Conservation (phyloP, 2,329 filamentous ascomycete genomes). For the Septoria petroselini region DNA sequence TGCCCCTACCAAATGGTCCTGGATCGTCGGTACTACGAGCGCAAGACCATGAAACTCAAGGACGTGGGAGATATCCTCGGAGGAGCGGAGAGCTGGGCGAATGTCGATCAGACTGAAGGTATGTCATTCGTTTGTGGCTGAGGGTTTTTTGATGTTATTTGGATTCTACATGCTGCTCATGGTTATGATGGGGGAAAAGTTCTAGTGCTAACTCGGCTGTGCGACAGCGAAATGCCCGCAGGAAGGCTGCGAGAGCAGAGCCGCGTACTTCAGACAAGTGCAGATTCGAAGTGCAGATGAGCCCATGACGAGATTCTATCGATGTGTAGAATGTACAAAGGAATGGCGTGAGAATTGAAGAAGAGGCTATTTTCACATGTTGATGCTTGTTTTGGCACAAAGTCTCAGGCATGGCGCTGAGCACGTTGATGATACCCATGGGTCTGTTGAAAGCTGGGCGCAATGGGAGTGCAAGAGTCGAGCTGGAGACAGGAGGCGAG, state of each 20-base stretch:
- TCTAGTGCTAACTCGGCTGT: neutral
- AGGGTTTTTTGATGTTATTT: too few relatives aligned
- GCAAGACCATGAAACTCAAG: slow-evolving; percentile 74
- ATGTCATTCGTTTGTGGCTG: slow-evolving; percentile 28
- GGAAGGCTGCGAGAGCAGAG: slow-evolving; percentile 72
- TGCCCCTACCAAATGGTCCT: slow-evolving; percentile 91
- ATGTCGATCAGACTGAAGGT: slow-evolving; percentile 76
- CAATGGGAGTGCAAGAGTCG: neutral
- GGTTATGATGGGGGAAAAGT: too few relatives aligned
- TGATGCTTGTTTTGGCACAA: neutral
- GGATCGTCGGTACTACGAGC: slow-evolving; percentile 75
- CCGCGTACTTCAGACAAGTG: slow-evolving; percentile 93
- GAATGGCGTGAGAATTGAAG: slow-evolving; percentile 46
- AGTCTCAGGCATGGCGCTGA: neutral
- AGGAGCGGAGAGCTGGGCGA: slow-evolving; percentile 82
- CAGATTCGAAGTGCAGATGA: slow-evolving; percentile 98
- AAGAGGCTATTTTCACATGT: neutral
- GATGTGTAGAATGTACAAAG: slow-evolving; percentile 50
- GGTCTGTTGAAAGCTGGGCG: neutral
- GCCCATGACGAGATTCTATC: slow-evolving; percentile 96
- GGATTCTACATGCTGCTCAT: too few relatives aligned
- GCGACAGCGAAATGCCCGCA: slow-evolving; percentile 73
- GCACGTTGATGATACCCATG: slow-evolving; percentile 8
- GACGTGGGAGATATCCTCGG: slow-evolving; percentile 89
- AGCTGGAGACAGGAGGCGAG: neutral